phyloP scores from a whole-genome alignment of 495 filamentous ascomycete genomes.

The Trichoderma reesei region DNA sequence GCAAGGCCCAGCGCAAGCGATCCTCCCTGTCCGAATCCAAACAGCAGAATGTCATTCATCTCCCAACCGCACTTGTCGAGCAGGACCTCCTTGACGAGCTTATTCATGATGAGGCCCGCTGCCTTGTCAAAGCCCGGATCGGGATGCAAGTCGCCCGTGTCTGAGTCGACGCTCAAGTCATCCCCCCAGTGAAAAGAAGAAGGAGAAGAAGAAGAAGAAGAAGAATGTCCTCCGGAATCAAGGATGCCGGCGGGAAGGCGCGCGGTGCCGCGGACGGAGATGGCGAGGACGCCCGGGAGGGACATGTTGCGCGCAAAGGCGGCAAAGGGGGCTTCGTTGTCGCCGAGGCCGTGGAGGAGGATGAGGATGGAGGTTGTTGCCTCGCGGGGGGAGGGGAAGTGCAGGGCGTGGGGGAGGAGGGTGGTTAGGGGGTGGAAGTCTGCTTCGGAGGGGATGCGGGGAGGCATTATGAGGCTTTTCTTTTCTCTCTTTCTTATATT shows the following conservation, averaged over 20 bases:
- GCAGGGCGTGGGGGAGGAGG: conserved; percentile 21
- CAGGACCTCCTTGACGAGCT: conserved; percentile 52
- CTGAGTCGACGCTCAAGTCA: conserved; percentile 59
- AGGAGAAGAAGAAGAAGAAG: conserved; percentile 17
- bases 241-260: conserved; percentile 51
- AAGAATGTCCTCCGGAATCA: too few relatives aligned
- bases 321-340: conserved; percentile 59
- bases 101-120: conserved; percentile 37
- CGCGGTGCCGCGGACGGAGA: conserved; percentile 66
- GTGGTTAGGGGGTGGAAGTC: conserved; percentile 27
- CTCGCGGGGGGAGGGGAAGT: conserved; percentile 31
- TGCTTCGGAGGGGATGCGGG: conserved; percentile 26
- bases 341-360: conserved; percentile 86
- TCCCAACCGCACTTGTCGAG: conserved; percentile 62
- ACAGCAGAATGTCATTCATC: conserved; percentile 57
- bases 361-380: conserved; percentile 65
- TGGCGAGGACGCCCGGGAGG: conserved; percentile 68
- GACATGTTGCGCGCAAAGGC: conserved; percentile 60
- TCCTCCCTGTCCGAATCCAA: conserved; percentile 84
- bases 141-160: conserved; percentile 57
- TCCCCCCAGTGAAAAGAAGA: conserved; percentile 87
- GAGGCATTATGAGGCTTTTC: conserved; percentile 19
- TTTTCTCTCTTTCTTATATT: neutral
- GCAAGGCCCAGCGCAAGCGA: conserved; percentile 59
- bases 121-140: conserved; percentile 66